These are phyloP conservation scores for Amaranthus cruentus DNA, from an alignment of 148 eudicot species.

Conservation along the genomic window DNA sequence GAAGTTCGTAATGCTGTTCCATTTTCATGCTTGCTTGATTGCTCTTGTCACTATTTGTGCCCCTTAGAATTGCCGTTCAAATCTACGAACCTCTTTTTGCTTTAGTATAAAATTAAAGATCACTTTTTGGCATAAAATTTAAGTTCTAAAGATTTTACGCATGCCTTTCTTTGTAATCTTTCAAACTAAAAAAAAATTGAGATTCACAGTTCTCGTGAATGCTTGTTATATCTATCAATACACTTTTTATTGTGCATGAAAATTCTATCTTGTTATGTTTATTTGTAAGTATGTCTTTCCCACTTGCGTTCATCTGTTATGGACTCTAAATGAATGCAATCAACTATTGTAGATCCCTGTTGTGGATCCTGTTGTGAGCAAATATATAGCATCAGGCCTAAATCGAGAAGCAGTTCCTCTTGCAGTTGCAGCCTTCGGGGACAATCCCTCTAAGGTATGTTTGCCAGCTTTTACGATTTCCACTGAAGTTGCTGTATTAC, in stretches of 20 bases:
- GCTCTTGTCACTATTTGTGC: not conserved
- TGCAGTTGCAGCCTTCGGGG: slow-evolving; percentile 87
- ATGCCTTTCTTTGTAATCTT: not conserved
- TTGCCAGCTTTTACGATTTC: not conserved
- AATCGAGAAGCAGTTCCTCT: slow-evolving; percentile 82
- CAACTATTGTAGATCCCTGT: slow-evolving; percentile 48
- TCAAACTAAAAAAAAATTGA: not conserved
- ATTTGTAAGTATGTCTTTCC: not conserved
- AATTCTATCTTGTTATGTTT: not conserved
- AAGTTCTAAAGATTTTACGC: not conserved
- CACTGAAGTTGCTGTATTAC: not conserved
- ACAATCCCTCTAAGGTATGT: slow-evolving; percentile 76
- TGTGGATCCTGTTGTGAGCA: slow-evolving; percentile 75
- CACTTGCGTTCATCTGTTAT: not conserved
- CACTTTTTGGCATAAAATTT: not conserved
- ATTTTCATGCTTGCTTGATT: not conserved
- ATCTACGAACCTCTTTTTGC: not conserved
- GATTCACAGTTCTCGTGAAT: not conserved
- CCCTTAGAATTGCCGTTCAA: not conserved
- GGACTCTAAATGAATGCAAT: not conserved
- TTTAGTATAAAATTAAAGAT: too few relatives aligned
- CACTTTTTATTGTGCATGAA: not conserved
- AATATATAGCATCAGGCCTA: slow-evolving; percentile 77
- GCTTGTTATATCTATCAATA: not conserved
- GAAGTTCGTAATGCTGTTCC: not conserved